phyloP scores from a whole-genome alignment of 2,329 filamentous ascomycete species.

The Dothideomycetidae sp. region DNA sequence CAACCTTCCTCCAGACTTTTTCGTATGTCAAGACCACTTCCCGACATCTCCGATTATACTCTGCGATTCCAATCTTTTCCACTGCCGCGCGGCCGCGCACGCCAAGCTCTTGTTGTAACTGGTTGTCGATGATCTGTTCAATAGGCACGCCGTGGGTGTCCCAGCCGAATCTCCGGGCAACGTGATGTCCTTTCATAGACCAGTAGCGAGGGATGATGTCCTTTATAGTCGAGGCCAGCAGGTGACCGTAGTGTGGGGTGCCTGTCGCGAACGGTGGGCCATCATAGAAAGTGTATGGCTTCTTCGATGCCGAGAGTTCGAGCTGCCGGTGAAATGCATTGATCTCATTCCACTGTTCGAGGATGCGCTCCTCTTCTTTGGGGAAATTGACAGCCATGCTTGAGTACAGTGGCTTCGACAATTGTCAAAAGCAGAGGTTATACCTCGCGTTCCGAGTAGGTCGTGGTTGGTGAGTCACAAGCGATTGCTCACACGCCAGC shows the following conservation, averaged over 20 bases:
- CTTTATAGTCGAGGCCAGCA: constrained; percentile 88
- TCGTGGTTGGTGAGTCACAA: too few species aligned
- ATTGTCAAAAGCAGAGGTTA: too few species aligned
- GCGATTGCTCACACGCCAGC: too few species aligned
- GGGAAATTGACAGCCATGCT: constrained; percentile 82
- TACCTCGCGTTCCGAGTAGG: too few species aligned
- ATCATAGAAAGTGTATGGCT: constrained; percentile 90
- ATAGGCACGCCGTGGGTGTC: constrained; percentile 90
- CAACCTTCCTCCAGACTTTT: constrained; percentile 71
- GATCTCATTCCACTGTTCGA: constrained; percentile 81
- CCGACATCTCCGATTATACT: constrained; percentile 84
- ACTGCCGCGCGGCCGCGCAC: constrained; percentile 82
- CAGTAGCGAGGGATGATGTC: constrained; percentile 94
- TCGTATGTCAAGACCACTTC: constrained; percentile 89
- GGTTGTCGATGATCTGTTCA: constrained; percentile 96
- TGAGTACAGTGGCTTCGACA: too few species aligned
- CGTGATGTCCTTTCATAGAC: constrained; percentile 92
- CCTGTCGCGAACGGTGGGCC: constrained; percentile 42
- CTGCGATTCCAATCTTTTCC: constrained; percentile 67
- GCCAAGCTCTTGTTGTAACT: constrained; percentile 45
- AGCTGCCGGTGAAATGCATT: constrained; percentile 81
- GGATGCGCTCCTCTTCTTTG: constrained; percentile 72
- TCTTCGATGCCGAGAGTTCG: constrained; percentile 67
- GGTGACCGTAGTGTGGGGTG: constrained; percentile 56
- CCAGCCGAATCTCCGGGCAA: constrained; percentile 88